Conservation (phyloP, 768 basidiomycete genomes). For the Tephrocybe rancida region DNA sequence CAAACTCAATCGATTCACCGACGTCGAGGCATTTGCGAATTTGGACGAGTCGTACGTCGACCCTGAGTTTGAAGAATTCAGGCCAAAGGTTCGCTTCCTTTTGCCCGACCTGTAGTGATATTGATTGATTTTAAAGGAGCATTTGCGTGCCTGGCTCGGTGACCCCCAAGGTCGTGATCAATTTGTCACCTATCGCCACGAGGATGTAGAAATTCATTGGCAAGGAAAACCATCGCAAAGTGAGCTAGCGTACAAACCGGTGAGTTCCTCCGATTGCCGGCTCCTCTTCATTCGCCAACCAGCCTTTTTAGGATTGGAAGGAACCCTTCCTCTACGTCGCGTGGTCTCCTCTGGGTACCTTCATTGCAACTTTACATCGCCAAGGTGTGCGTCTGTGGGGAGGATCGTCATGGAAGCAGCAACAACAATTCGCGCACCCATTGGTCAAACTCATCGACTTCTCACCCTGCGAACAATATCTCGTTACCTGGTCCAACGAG, state of each 20-base stretch:
- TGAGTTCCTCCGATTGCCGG: conserved; percentile 35
- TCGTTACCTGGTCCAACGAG: conserved; percentile 97
- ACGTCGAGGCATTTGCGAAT: conserved; percentile 81
- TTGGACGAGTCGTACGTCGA: conserved; percentile 81
- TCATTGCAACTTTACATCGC: conserved; percentile 89
- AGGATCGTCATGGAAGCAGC: conserved; percentile 85
- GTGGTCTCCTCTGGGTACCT: conserved; percentile 98
- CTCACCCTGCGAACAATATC: conserved; percentile 93
- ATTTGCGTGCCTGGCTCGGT: conserved; percentile 92
- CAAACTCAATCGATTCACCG: conserved; percentile 83
- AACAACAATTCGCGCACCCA: conserved; percentile 93
- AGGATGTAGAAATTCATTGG: conserved; percentile 91
- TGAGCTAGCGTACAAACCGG: conserved; percentile 79
- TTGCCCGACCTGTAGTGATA: background rate
- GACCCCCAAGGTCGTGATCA: conserved; percentile 95
- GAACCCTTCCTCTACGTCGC: conserved; percentile 84
- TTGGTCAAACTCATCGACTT: conserved; percentile 96
- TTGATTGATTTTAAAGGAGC: conserved; percentile 61
- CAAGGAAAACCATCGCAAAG: conserved; percentile 89
- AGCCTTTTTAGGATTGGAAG: conserved; percentile 87
- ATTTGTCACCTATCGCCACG: conserved; percentile 90
- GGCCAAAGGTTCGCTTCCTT: conserved; percentile 59
- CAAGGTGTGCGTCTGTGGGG: conserved; percentile 98
- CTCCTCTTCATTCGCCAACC: conserved; percentile 15
- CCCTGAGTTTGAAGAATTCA: conserved; percentile 73